Conservation (phyloP, 306 rosid species). For the Ormosia emarginata region DNA sequence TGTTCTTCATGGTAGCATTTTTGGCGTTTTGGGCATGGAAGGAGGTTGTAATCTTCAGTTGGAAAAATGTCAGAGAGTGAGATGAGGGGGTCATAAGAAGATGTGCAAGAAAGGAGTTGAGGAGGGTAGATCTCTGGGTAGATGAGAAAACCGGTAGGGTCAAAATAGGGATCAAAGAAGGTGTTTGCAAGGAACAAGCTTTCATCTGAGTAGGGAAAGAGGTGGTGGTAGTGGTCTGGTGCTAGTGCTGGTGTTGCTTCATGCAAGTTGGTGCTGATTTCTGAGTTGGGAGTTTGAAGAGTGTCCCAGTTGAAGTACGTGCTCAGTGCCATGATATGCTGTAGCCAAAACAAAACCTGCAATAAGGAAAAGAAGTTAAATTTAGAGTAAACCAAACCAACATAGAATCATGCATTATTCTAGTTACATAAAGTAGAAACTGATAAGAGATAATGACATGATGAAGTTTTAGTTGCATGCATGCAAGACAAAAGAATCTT, state of each 20-base stretch:
- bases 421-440: no score
- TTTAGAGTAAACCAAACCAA: neutral
- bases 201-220: constrained; percentile 12
- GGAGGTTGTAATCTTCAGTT: neutral
- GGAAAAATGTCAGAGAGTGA: neutral
- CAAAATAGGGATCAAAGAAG: constrained; percentile 1
- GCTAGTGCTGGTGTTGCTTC: neutral
- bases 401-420: neutral
- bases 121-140: neutral
- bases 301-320: constrained; percentile 21
- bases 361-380: neutral
- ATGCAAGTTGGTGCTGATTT: neutral
- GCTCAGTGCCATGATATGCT: constrained; percentile 23
- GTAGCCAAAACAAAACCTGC: neutral
- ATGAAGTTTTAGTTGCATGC: neutral
- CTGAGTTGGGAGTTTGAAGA: constrained; percentile 16
- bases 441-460: neutral
- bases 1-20: constrained; percentile 5
- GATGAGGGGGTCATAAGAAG: neutral
- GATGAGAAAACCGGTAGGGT: neutral
- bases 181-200: neutral
- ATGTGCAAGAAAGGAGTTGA: neutral
- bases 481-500: neutral
- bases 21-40: constrained; percentile 32
- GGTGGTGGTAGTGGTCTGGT: neutral